These are phyloP conservation scores for Neopestalotiopsis sp. DNA, from an alignment of 2,329 filamentous ascomycete species.

Conservation along the genomic window DNA sequence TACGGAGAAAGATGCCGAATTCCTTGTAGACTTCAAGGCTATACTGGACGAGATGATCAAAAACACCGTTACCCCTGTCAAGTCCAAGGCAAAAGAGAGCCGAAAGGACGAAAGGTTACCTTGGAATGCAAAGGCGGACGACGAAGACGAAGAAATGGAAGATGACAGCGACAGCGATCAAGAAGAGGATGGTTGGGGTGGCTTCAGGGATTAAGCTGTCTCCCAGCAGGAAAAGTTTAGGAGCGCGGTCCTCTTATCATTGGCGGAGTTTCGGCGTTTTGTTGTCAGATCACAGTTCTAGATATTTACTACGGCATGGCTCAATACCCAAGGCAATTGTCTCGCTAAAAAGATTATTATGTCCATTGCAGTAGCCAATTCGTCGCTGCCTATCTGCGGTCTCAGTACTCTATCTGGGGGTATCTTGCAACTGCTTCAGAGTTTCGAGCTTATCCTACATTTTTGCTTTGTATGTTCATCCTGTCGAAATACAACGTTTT, in stretches of 20 bases:
- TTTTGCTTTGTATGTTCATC: neutral
- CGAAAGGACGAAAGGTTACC: conserved; percentile 77
- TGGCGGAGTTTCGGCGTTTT: conserved; percentile 19
- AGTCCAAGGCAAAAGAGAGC: conserved; percentile 71
- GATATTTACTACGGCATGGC: conserved; percentile 18
- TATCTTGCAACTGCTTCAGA: conserved; percentile 14
- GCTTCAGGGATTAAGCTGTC: conserved; percentile 65
- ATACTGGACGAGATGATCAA: conserved; percentile 62
- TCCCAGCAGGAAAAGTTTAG: neutral
- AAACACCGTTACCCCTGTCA: conserved; percentile 73
- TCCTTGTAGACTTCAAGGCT: conserved; percentile 58
- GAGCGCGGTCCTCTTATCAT: neutral
- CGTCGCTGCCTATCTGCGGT: neutral
- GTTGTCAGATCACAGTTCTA: conserved; percentile 19
- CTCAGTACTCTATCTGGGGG: conserved; percentile 14
- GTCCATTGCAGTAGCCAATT: neutral
- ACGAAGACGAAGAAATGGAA: conserved; percentile 38
- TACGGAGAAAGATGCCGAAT: conserved; percentile 40
- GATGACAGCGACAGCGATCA: conserved; percentile 42
- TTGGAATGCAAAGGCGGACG: conserved; percentile 56
- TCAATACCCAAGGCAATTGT: conserved; percentile 12
- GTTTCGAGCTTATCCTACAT: neutral
- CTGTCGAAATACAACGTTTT: neutral
- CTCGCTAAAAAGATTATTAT: neutral
- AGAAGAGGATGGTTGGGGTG: conserved; percentile 69